Base-by-base conservation (phyloP, 2,329 filamentous ascomycete species). In the Exophiala alcalophila region DNA sequence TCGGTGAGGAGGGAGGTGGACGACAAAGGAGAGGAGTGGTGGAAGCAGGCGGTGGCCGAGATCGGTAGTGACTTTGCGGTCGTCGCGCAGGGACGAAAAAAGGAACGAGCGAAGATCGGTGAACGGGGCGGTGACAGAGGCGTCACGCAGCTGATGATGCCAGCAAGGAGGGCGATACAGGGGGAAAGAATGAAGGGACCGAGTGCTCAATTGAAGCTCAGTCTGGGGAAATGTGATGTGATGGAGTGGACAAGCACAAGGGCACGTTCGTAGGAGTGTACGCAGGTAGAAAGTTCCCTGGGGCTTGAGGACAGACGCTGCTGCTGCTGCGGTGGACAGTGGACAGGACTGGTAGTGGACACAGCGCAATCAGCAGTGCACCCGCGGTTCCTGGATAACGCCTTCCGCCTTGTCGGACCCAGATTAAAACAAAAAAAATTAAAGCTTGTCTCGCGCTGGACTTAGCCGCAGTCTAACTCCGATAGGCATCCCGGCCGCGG, bases 1-100 rank as follows among this genome's bases (percentile, higher is more conserved):
- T 72, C 53, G 4, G 40, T 16, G 25, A 31, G 10, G 27, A 19
- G 6, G 9, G 19, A 23, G 11, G 12, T 7, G 2, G 28, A 30
- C 11, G 12, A 12, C 30, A 16, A 29, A 7, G 11, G 21, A 27
- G n/a, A 27, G 12, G 18, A 20, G 21, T 24, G 28, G 20, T 35
- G 18, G 10, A 40, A 16, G 27, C 29, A 15, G 19, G 32, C 29
- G 38, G 23, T 25, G 23, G 11, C 34, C 19, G 31, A 43, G 25
- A 43, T 36, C 31, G 19, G 16, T 35, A n/a, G 27, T 8, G n/a
- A n/a, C n/a, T n/a, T n/a, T 30, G 27, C 15, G 7, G 27, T 25
- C 7, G 23, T 25, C 27, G 27, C 27, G 27, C n/a, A n/a, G n/a
- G n/a, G n/a, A n/a, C n/a, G n/a, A n/a, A n/a, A n/a, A n/a, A n/a